These are phyloP conservation scores for Phoenix dactylifera DNA, from an alignment of 176 grass and related monocot genomes.

Conservation along the genomic window DNA sequence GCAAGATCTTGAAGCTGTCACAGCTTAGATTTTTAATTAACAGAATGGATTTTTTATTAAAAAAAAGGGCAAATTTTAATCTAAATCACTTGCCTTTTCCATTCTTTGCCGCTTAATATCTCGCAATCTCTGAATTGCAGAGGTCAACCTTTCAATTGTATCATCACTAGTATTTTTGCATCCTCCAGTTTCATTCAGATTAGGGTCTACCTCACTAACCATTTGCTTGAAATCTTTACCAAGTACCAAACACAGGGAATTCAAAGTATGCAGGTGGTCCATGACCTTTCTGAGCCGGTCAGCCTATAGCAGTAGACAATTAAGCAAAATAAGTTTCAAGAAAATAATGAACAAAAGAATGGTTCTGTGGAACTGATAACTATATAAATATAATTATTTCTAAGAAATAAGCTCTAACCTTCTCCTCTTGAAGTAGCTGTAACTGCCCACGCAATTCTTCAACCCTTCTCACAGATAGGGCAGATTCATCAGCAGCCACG, in stretches of 20 bases:
- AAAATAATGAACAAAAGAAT: too few species aligned
- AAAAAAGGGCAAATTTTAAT: too few species aligned
- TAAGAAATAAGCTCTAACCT: slow-evolving; percentile 28
- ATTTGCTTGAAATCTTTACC: slow-evolving; percentile 42
- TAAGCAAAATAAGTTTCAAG: too few species aligned
- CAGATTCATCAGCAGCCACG: slow-evolving; percentile 7
- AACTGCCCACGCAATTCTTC: slow-evolving; percentile 44
- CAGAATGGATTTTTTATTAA: too few species aligned
- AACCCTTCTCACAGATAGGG: slow-evolving; percentile 49
- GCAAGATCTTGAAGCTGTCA: slow-evolving; percentile 71
- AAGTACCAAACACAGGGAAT: slow-evolving; percentile 42
- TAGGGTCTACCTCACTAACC: neutral
- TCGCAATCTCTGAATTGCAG: slow-evolving; percentile 39
- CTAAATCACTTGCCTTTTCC: slow-evolving; percentile 31
- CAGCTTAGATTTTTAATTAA: neutral
- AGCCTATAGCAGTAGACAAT: slow-evolving; percentile 21
- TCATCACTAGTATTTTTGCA: slow-evolving; percentile 30
- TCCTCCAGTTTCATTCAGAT: slow-evolving; percentile 5
- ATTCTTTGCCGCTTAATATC: slow-evolving; percentile 55
- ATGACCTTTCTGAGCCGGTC: slow-evolving; percentile 43
- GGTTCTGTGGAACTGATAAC: too few species aligned
- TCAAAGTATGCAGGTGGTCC: slow-evolving; percentile 33
- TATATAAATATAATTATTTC: too few species aligned
- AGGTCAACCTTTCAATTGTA: slow-evolving; percentile 28
- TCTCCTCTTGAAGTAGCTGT: slow-evolving; percentile 44